Evolutionary conservation across 2,329 filamentous ascomycete species (phyloP), one percentile per base, ranked within the genome.

Genomic region (Xylaria sp.): DNA sequence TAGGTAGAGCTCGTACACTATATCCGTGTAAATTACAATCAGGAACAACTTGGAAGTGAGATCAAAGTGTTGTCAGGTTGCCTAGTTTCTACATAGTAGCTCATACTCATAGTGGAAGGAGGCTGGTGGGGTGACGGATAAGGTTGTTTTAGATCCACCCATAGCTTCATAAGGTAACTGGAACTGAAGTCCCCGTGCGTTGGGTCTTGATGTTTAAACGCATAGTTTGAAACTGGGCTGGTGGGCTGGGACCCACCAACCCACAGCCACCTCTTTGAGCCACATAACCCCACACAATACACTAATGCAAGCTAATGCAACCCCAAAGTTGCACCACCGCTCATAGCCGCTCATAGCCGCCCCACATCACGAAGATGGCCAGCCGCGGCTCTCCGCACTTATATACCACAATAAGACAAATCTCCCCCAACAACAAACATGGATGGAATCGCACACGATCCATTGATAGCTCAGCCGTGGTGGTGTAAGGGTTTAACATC

Each of bases 401-500:
- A 56, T 60, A 52, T 56, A 20, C 6, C 15, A 4, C 2, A n/a
- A 13, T 45, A 28, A 13, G 8, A 9, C n/a, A 4, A 2, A 2
- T 1, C 1, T 36, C 10, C 30, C n/a, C n/a, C 28, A 46, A 56
- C 20, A 57, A 43, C 5, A 3, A n/a, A 30, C 41, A 43, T 68
- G 50, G 62, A 65, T 8, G 57, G 62, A 41, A 48, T 64, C 56
- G 66, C 3, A n/a, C 13, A 68, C 66, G 57, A 57, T 64, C 58
- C 58, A 13, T 59, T 18, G 3, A 59, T 45, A 60, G 43, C 43
- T 5, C 4, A 3, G 75, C 75, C 72, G 65, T 71, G 63, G 67
- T 77, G 72, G 75, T 78, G 76, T 77, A 78, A 70, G 72, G 77
- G 77, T 77, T 32, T 7, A 78, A 74, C 77, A 78, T 79, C 72